Conservation (phyloP, 176 grass and related monocot species). For the Eragrostis curvula region DNA sequence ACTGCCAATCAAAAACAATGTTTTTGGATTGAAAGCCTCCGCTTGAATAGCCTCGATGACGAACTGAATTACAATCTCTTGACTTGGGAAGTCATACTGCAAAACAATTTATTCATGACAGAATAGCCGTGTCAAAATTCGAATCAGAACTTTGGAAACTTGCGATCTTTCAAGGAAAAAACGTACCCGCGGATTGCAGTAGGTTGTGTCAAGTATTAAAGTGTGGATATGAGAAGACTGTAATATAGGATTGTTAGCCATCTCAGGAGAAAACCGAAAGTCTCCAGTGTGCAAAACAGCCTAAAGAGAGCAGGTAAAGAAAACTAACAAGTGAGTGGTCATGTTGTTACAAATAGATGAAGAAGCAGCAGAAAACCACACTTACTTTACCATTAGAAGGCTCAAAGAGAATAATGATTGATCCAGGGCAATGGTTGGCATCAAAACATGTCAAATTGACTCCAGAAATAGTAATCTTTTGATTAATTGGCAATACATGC, state of each 20-base stretch:
- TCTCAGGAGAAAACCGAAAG: conserved; percentile 82
- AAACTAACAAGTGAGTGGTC: conserved; percentile 19
- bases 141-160: conserved; percentile 20
- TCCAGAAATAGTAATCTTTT: conserved; percentile 71
- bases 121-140: conserved; percentile 18
- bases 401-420: conserved; percentile 95
- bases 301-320: conserved; percentile 54
- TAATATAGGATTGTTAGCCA: conserved; percentile 71
- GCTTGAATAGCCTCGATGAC: conserved; percentile 98
- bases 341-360: conserved; percentile 11
- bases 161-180: neutral
- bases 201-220: conserved; percentile 94
- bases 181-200: conserved; percentile 82
- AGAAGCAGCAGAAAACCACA: conserved; percentile 22
- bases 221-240: conserved; percentile 70
- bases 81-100: conserved; percentile 96
- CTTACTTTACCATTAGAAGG: conserved; percentile 89
- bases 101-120: conserved; percentile 35
- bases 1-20: conserved; percentile 94
- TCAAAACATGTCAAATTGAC: conserved; percentile 87
- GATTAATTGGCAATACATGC: conserved; percentile 82
- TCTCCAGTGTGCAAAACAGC: conserved; percentile 93
- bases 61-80: conserved; percentile 88
- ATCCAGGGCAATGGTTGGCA: conserved; percentile 96
- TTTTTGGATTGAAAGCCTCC: conserved; percentile 93